These are phyloP conservation scores for Botrytis squamosa DNA, from an alignment of 2,329 filamentous ascomycete genomes.

Conservation along the genomic window DNA sequence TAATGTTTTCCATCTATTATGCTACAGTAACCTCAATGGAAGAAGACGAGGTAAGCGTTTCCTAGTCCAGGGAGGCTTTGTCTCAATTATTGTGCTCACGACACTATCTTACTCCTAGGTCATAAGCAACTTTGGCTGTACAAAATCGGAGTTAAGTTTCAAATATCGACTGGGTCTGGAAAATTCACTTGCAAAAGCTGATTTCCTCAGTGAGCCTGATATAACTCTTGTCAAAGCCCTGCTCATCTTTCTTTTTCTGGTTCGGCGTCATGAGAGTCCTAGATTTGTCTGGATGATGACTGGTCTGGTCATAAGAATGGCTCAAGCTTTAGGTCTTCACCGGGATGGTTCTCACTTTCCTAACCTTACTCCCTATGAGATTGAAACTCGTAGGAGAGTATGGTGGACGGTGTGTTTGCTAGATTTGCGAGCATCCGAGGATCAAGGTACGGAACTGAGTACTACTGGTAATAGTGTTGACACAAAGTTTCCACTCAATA, in stretches of 20 bases:
- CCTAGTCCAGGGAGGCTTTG: too few species aligned
- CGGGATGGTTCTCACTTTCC: conserved; percentile 43
- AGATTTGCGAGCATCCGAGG: conserved; percentile 50
- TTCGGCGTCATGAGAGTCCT: conserved; percentile 52
- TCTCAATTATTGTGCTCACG: not conserved
- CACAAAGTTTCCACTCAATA: conserved; percentile 49
- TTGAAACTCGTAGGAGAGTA: conserved; percentile 52
- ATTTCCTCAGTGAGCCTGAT: conserved; percentile 60
- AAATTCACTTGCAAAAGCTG: conserved; percentile 59
- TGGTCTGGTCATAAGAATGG: conserved; percentile 56
- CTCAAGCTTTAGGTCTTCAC: conserved; percentile 46
- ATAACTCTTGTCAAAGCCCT: conserved; percentile 61
- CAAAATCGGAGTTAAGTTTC: conserved; percentile 47
- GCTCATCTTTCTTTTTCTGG: conserved; percentile 54
- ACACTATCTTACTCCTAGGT: conserved; percentile 36
- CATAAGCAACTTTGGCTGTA: conserved; percentile 49
- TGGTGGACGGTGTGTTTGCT: conserved; percentile 52
- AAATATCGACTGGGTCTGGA: conserved; percentile 50
- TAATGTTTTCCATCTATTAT: conserved; percentile 59
- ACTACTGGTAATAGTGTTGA: conserved; percentile 47
- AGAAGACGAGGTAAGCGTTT: conserved; percentile 50
- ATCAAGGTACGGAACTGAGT: conserved; percentile 49
- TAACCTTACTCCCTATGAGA: conserved; percentile 39
- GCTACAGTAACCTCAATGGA: conserved; percentile 56
- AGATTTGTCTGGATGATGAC: conserved; percentile 63